Evolutionary conservation across 2,329 filamentous ascomycete genomes (phyloP).

Genomic region (Salinomyces thailandicus): DNA sequence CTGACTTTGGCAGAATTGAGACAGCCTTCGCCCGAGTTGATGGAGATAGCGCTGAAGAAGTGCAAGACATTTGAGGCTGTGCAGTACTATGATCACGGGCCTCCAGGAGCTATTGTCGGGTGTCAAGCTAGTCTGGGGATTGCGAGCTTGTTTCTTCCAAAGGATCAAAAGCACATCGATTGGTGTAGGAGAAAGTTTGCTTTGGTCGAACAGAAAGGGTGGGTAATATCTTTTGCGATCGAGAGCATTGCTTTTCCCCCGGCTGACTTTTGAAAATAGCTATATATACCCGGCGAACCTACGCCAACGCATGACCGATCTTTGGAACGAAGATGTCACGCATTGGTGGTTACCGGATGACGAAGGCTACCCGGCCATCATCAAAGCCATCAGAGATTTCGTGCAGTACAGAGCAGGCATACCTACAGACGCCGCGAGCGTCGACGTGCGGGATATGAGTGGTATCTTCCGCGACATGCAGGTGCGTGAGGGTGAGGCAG

Average conservation of each 20-base stretch:
- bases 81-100: slow-evolving; percentile 58
- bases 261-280: too few relatives aligned
- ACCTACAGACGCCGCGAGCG: slow-evolving; percentile 15
- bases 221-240: slow-evolving; percentile 61
- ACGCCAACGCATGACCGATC: slow-evolving; percentile 61
- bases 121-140: slow-evolving; percentile 69
- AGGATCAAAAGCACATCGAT: slow-evolving; percentile 58
- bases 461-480: slow-evolving; percentile 31
- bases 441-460: slow-evolving; percentile 25
- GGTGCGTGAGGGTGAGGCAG: slow-evolving; percentile 17
- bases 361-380: slow-evolving; percentile 61
- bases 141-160: slow-evolving; percentile 67
- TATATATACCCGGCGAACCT: slow-evolving; percentile 73
- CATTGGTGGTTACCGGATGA: slow-evolving; percentile 87
- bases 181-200: slow-evolving; percentile 77
- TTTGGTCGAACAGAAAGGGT: slow-evolving; percentile 53
- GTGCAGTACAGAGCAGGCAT: slow-evolving; percentile 37
- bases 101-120: slow-evolving; percentile 59
- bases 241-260: too few relatives aligned
- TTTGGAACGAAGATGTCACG: slow-evolving; percentile 63
- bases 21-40: slow-evolving; percentile 44
- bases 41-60: slow-evolving; percentile 53
- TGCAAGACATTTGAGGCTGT: slow-evolving; percentile 74
- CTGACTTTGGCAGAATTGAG: slow-evolving; percentile 48
- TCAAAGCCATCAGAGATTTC: slow-evolving; percentile 69